Evolutionary conservation across 306 rosid species (phyloP), one percentile per base, ranked within the genome.

Genomic region (Citrullus amarus): DNA sequence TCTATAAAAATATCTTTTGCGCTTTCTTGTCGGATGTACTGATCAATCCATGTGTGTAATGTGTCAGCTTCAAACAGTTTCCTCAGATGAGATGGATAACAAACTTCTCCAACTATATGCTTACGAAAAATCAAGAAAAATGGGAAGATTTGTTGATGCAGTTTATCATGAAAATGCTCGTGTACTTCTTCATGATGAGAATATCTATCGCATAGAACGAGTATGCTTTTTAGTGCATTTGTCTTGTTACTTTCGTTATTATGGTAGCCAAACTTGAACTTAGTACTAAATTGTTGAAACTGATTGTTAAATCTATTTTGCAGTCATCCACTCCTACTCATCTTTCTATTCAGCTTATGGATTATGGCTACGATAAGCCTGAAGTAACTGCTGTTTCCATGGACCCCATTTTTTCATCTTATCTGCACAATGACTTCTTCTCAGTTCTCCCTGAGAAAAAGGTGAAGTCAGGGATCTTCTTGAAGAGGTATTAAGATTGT

Each of bases 161-260:
- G 93, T 96, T 85, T 96, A 92, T 92, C 93, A 92, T 54, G 99
- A 96, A 84, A 96, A 96, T 90, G 91, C 98, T 3, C 96, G 98
- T 22, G 93, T 92, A 76, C 93, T 96, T 82, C 97, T 96, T 77
- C 98, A 92, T 58, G 98, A 96, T n/a, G 99, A 96, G 89, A 96
- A 87, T 83, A 90, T 96, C 77, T 96, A 92, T 76, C 93, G 97
- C 44, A 85, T 92, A 43, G 99, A 96, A 90, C 90, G 91, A 86
- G 99, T 96, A 89, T 59, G 92, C 44, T 77, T 77, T 70, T 81
- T 58, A 5, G 62, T 74, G 81, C 41, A 57, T 76, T 85, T 66
- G 17, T 76, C 25, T 67, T 58, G 57, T 48, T 79, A 44, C 70
- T 67, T 73, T 55, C 4, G 17, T 78, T 58, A 61, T 61, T 63